Evolutionary conservation across 441 rosid species (phyloP).

Genomic region (Populus hybrid): DNA sequence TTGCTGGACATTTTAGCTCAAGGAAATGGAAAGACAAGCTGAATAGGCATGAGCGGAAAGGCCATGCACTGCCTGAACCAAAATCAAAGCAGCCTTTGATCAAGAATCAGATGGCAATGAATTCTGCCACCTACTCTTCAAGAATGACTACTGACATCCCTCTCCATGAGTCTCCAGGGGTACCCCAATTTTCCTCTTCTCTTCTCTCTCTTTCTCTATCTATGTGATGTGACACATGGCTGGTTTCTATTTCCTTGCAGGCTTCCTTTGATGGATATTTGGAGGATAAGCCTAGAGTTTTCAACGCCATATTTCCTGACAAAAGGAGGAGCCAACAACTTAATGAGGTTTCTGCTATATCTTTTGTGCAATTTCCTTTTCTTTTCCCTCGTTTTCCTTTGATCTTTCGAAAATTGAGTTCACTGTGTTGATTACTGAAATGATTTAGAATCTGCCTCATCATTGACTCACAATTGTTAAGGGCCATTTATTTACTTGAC

Average conservation of each 20-base stretch:
- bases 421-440: not conserved
- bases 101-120: constrained; percentile 33
- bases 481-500: not conserved
- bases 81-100: constrained; percentile 17
- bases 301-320: constrained; percentile 88
- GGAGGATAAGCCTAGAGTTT: constrained; percentile 78
- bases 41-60: constrained; percentile 24
- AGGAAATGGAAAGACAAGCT: constrained; percentile 20
- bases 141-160: constrained; percentile 74
- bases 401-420: not conserved
- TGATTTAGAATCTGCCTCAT: not conserved
- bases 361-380: not conserved
- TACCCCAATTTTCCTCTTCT: constrained; percentile 8
- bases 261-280: constrained; percentile 81
- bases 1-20: constrained; percentile 7
- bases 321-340: constrained; percentile 57
- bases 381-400: not conserved
- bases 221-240: not conserved
- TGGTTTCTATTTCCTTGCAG: constrained; percentile 33
- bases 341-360: constrained; percentile 43
- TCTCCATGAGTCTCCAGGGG: constrained; percentile 84
- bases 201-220: not conserved
- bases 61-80: constrained; percentile 10
- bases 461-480: not conserved
- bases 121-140: constrained; percentile 63